Evolutionary conservation across 345 rosid genomes (phyloP).

Genomic region (Psidium friedrichsthalianum): DNA sequence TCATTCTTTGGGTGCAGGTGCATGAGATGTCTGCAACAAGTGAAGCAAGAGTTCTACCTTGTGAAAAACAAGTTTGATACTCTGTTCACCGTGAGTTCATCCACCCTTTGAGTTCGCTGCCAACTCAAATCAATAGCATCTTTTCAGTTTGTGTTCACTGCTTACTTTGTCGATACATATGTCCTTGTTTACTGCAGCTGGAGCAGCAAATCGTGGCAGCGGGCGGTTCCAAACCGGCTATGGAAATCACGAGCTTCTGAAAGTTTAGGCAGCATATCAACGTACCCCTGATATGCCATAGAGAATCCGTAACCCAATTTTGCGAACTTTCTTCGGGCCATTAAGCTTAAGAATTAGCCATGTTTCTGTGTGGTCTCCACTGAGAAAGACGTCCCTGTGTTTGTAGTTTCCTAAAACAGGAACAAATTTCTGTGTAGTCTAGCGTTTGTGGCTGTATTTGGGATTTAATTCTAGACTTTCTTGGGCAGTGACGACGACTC

Average conservation of each 20-base stretch:
- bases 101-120: not conserved
- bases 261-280: not conserved
- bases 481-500: not conserved
- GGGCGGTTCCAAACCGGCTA: conserved; percentile 60
- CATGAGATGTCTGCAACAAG: conserved; percentile 73
- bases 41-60: conserved; percentile 68
- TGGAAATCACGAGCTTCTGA: conserved; percentile 37
- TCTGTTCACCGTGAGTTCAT: conserved; percentile 44
- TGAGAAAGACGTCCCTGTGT: not conserved
- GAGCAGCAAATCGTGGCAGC: conserved; percentile 84
- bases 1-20: conserved; percentile 33
- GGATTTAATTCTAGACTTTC: not conserved
- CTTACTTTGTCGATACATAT: not conserved
- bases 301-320: not conserved
- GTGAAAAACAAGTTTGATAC: conserved; percentile 73
- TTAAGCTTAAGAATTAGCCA: not conserved
- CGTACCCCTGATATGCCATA: not conserved
- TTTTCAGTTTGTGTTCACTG: not conserved
- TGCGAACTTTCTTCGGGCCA: not conserved
- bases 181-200: conserved; percentile 31
- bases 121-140: not conserved
- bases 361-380: not conserved
- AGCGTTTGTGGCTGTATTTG: not conserved
- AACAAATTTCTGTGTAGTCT: not conserved
- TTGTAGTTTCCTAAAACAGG: not conserved